phyloP scores from a whole-genome alignment of 768 basidiomycete genomes.

The Rhodotorula sphaerocarpa region DNA sequence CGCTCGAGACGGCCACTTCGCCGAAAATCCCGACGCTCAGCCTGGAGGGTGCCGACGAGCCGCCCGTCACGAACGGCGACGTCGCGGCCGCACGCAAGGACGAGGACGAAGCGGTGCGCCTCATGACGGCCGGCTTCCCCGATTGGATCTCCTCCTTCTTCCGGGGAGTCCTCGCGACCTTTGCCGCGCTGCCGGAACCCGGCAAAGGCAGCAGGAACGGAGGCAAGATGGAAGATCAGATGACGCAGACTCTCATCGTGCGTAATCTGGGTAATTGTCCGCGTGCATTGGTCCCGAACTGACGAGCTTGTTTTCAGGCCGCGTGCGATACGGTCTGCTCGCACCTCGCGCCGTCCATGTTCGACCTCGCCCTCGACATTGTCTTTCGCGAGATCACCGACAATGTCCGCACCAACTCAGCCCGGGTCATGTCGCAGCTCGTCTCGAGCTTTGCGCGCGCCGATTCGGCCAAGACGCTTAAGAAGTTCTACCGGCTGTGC shows the following conservation, averaged over 20 bases:
- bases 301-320: constrained; percentile 50
- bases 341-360: constrained; percentile 65
- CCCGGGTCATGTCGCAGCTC: constrained; percentile 78
- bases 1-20: neutral
- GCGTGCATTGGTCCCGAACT: too few relatives aligned
- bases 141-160: constrained; percentile 79
- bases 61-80: constrained; percentile 29
- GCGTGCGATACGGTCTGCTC: constrained; percentile 70
- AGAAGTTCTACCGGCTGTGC: constrained; percentile 72
- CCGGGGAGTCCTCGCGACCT: constrained; percentile 64
- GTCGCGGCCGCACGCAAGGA: constrained; percentile 53
- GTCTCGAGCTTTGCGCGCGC: constrained; percentile 74
- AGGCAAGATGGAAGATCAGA: constrained; percentile 45
- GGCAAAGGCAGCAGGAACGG: constrained; percentile 63
- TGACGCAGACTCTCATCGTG: constrained; percentile 42
- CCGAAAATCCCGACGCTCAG: neutral
- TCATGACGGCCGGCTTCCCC: constrained; percentile 64
- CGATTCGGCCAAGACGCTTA: constrained; percentile 64
- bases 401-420: constrained; percentile 83
- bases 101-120: constrained; percentile 63
- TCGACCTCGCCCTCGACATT: constrained; percentile 74
- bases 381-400: constrained; percentile 80
- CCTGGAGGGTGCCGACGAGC: constrained; percentile 36
- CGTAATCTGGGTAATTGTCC: too few relatives aligned
- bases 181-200: constrained; percentile 76